A percentile compares a stretch with the other conserved stretches of the same genome.
These are phyloP conservation scores for Trypanosoma boissoni DNA, from an alignment of 208 protist genomes.

Conservation along the genomic window DNA sequence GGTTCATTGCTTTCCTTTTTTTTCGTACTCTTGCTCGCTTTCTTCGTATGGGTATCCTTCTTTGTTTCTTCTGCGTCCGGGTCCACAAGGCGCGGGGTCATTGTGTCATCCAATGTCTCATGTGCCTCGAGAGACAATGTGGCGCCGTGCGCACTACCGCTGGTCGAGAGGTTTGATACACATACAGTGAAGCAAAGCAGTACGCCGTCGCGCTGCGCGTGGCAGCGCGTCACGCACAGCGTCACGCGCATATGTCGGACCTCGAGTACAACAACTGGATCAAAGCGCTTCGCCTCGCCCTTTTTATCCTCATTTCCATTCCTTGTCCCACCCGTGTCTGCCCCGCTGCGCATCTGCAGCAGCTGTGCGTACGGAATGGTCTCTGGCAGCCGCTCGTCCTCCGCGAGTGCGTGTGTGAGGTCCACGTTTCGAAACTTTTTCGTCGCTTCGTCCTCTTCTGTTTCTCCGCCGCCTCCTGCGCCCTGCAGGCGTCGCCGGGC, in stretches of 20 bases:
- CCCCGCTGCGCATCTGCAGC: conserved; percentile 14
- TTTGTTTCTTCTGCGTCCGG: not conserved
- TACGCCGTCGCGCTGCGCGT: conserved; percentile 41
- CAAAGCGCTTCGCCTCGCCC: conserved; percentile 11
- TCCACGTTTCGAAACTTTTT: conserved; percentile 70
- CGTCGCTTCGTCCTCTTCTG: conserved; percentile 82
- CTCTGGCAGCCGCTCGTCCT: conserved; percentile 63
- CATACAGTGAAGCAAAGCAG: conserved; percentile 32
- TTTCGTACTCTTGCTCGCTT: too few species aligned
- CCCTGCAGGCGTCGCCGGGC: conserved; percentile 1
- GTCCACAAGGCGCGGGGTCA: not conserved
- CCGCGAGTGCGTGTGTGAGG: conserved; percentile 59
- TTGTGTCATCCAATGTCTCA: not conserved
- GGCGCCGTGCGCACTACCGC: conserved; percentile 30
- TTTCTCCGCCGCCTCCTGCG: conserved; percentile 22
- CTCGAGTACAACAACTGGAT: conserved; percentile 39
- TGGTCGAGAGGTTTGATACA: conserved; percentile 36
- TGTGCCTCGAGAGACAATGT: conserved; percentile 21
- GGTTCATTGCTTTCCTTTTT: not conserved
- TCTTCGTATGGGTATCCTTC: too few species aligned
- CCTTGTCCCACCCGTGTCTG: not conserved
- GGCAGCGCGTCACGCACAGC: conserved; percentile 35
- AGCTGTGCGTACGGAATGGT: conserved; percentile 53
- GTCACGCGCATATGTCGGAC: conserved; percentile 32
- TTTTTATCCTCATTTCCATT: conserved; percentile 2